These are phyloP conservation scores for Perilla frutescens DNA, from an alignment of 257 asterid species.

Conservation along the genomic window DNA sequence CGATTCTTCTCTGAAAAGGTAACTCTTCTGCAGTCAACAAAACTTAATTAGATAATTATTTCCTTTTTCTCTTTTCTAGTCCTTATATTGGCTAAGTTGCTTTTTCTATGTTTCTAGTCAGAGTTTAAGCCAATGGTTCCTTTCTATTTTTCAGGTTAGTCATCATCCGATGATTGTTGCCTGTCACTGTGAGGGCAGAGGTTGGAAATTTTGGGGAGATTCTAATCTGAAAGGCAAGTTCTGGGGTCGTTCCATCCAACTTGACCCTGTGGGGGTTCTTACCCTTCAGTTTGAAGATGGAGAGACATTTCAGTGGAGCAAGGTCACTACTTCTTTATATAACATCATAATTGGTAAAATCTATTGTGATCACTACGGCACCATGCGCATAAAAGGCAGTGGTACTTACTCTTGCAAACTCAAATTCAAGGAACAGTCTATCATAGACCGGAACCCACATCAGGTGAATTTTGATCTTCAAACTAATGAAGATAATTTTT, in stretches of 20 bases:
- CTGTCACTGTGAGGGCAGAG: slow-evolving; percentile 95
- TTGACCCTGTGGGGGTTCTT: slow-evolving; percentile 91
- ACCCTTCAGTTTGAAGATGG: slow-evolving; percentile 96
- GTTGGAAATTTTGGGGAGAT: slow-evolving; percentile 99
- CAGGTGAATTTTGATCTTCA: slow-evolving; percentile 63
- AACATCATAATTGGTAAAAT: slow-evolving; percentile 95
- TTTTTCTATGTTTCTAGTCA: background rate
- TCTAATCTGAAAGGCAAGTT: slow-evolving; percentile 98
- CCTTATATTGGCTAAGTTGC: background rate
- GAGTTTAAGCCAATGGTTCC: slow-evolving; percentile 7
- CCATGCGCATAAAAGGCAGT: slow-evolving; percentile 98
- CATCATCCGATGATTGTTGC: slow-evolving; percentile 99
- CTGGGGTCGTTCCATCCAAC: slow-evolving; percentile 99
- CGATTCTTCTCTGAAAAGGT: slow-evolving; percentile 98
- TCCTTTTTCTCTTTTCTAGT: background rate
- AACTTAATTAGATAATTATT: slow-evolving; percentile 14
- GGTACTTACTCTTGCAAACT: slow-evolving; percentile 95
- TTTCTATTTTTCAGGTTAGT: slow-evolving; percentile 71
- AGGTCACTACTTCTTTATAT: slow-evolving; percentile 97
- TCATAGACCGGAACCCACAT: slow-evolving; percentile 97
- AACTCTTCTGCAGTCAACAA: slow-evolving; percentile 30
- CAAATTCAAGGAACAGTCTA: slow-evolving; percentile 98
- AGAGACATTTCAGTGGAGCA: slow-evolving; percentile 97
- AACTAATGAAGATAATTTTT: slow-evolving; percentile 15
- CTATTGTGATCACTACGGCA: slow-evolving; percentile 94